Evolutionary conservation across 257 asterid genomes (phyloP), one percentile per base, ranked within the genome.

Genomic region (Primulina tabacum): DNA sequence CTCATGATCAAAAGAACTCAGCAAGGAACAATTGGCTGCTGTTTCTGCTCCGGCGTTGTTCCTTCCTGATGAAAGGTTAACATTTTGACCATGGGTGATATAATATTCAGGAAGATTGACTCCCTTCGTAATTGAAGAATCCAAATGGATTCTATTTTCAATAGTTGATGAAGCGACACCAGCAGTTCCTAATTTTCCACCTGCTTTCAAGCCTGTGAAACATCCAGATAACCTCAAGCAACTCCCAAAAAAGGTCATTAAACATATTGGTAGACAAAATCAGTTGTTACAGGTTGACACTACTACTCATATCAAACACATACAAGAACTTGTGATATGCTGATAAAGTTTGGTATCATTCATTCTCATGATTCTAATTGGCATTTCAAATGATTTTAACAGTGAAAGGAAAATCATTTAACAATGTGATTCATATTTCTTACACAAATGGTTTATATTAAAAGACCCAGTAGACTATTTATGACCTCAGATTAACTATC

Each of bases 1-100:
- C 71, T 82, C 86, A 72, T 82, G 92, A 75, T 83, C 88, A 79
- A 84, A 78, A 71, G 86, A 85, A 71, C 86, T 81, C 6, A 95
- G 97, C 82, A 92, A 83, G 74, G 98, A 95, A 64, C 67, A 89
- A 66, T 91, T 85, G 67, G 81, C 83, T 60, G 79, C 81, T 80
- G 84, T 83, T 70, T 81, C 86, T 11, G 87, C 78, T 80, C 92
- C 93, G 76, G 81, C 65, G 28, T 76, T 57, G 71, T 83, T 88
- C 81, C 82, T 86, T 71, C 87, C 92, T 35, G 82, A 32, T 29
- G 76, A 63, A 70, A 34, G 62, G 75, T 84, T 79, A 72, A 70
- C 81, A 75, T 86, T 83, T 78, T 72, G 89, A 73, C 84, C 94
- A 81, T 68, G 90, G 67, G 67, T 76, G 78, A 80, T 81, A 82